phyloP scores from a whole-genome alignment of 2,329 filamentous ascomycete species.

The Mollisia scopiformis region DNA sequence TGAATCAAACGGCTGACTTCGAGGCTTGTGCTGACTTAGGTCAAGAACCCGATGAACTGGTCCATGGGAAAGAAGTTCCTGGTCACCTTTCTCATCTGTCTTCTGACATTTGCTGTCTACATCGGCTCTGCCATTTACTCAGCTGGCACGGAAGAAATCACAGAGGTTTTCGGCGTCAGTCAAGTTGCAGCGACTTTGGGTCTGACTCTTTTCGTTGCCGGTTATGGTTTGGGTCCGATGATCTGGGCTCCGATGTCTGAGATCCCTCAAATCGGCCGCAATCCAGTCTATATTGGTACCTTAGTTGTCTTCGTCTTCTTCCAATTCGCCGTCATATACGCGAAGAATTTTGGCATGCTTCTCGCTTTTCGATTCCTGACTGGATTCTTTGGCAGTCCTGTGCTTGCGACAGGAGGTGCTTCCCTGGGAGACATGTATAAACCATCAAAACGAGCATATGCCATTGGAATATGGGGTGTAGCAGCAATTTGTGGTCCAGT shows the following conservation, averaged over 20 bases:
- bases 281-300: conserved; percentile 67
- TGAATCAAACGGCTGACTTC: conserved; percentile 10
- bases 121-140: conserved; percentile 53
- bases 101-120: conserved; percentile 62
- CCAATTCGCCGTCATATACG: conserved; percentile 49
- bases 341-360: conserved; percentile 54
- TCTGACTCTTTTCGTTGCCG: conserved; percentile 63
- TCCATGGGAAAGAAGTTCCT: conserved; percentile 43
- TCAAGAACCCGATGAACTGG: conserved; percentile 61
- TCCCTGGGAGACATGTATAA: conserved; percentile 51
- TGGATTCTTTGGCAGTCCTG: conserved; percentile 65
- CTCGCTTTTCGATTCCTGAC: conserved; percentile 63
- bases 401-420: conserved; percentile 60
- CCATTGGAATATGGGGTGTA: conserved; percentile 60
- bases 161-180: conserved; percentile 55
- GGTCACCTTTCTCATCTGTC: conserved; percentile 50
- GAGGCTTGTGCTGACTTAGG: conserved; percentile 34
- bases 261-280: conserved; percentile 67
- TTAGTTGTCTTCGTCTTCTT: conserved; percentile 67
- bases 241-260: conserved; percentile 69
- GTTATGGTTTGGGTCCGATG: conserved; percentile 64
- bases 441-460: conserved; percentile 58
- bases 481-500: conserved; percentile 50
- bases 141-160: conserved; percentile 49
- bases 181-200: conserved; percentile 56